Base-by-base conservation (phyloP, 2,329 filamentous ascomycete species). In the Volutella citrinella region DNA sequence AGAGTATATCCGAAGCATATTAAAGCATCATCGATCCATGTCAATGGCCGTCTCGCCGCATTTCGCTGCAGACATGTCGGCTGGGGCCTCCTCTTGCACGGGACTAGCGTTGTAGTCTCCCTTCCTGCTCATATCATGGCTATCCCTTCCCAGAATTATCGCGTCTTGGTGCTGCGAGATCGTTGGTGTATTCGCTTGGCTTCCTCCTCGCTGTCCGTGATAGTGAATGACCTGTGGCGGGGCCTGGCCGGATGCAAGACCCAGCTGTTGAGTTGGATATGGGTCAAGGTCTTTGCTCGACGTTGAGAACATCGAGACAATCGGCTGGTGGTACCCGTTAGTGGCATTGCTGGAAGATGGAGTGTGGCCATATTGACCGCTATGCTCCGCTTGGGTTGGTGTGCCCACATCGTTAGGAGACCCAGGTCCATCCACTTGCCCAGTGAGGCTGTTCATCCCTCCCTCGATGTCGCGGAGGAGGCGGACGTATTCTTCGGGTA, bases 401-500 rank as follows among this genome's bases (percentile, higher is more conserved):
- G 77, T 81, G 38, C 76, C 71, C 40, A 67, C 66, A 52, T 83
- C 69, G 46, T 74, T 75, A 34, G 73, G 76, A 34, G 65, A 65
- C 40, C 62, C 68, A 43, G 65, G 67, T 26, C 65, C 71, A 30
- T 79, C 79, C 15, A 60, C 54, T 34, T 82, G 74, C 17, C 78
- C 81, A 17, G 77, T 80, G 42, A 89, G 60, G 53, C 84, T 86
- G 42, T 76, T 84, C 69, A 90, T 80, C 20, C 89, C 91, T 14
- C 90, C 90, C 60, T 96, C 89, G 35, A 97, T 96, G 54, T 97
- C 89, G 29, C 89, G 81, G 40, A 98, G 73, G 27, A 98, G 70
- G 12, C 93, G 82, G 25, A 98, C 93, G 57, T 97, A 98, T 61
- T 94, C 90, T 63, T 98, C 93, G 0, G 93, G 93, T 3, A 98